Evolutionary conservation across 2,329 filamentous ascomycete genomes (phyloP).

Genomic region (Arachnopeziza araneosa): DNA sequence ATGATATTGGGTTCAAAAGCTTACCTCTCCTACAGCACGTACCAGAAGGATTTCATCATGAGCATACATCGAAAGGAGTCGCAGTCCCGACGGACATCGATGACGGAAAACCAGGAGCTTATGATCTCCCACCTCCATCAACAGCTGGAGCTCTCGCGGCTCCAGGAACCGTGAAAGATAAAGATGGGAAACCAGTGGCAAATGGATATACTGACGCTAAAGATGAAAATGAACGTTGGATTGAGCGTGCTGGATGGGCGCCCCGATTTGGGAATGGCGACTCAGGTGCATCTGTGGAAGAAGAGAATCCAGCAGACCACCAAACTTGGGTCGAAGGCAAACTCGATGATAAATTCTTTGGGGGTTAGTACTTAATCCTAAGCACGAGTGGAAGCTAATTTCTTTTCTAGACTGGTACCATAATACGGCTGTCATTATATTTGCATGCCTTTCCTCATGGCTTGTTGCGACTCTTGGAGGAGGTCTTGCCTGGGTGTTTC

Average conservation of each 20-base stretch:
- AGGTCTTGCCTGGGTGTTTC: constrained; percentile 85
- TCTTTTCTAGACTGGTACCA: constrained; percentile 84
- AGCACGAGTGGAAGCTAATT: background rate
- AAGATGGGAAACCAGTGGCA: constrained; percentile 41
- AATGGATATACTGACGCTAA: constrained; percentile 43
- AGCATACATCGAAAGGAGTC: constrained; percentile 56
- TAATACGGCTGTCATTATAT: constrained; percentile 89
- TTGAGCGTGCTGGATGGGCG: constrained; percentile 72
- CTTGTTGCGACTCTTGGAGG: constrained; percentile 83
- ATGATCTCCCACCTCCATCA: constrained; percentile 71
- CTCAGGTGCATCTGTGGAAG: constrained; percentile 41
- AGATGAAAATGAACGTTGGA: constrained; percentile 50
- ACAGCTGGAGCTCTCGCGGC: constrained; percentile 62
- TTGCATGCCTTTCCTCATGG: constrained; percentile 88
- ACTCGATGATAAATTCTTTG: constrained; percentile 85
- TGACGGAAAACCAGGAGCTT: constrained; percentile 60
- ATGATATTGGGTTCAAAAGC: background rate
- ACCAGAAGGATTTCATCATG: constrained; percentile 57
- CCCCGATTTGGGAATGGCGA: constrained; percentile 71
- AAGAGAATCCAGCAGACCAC: constrained; percentile 75
- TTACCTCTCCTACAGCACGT: constrained; percentile 45
- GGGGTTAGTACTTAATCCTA: constrained; percentile 48
- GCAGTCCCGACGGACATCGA: constrained; percentile 76
- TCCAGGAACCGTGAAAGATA: constrained; percentile 37
- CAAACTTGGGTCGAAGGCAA: constrained; percentile 80